Evolutionary conservation across 2,329 filamentous ascomycete species (phyloP).

Genomic region (Septoria petroselini): DNA sequence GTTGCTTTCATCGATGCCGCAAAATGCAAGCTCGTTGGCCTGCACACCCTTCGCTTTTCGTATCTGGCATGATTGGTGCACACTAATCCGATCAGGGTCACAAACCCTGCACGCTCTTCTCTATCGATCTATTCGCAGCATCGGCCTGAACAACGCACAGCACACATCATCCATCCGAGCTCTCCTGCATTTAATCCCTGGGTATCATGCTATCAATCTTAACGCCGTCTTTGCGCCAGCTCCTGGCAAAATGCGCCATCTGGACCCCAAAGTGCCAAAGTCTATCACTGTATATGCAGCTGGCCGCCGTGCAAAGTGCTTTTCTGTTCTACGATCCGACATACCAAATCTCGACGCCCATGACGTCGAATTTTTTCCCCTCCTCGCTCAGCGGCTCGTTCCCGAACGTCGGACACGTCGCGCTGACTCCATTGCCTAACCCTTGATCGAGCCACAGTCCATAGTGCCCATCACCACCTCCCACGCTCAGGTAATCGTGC

Average conservation of each 20-base stretch:
- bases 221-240: no score
- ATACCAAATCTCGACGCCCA: slow-evolving; percentile 92
- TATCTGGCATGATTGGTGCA: neutral
- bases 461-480: slow-evolving; percentile 82
- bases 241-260: no score
- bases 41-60: slow-evolving; percentile 5
- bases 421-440: slow-evolving; percentile 79
- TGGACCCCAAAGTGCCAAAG: no score
- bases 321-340: slow-evolving; percentile 55
- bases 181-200: no score
- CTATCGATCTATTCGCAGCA: no score
- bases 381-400: slow-evolving; percentile 93
- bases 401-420: slow-evolving; percentile 83
- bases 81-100: neutral
- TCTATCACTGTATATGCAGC: no score
- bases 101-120: no score
- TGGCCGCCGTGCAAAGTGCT: no score
- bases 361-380: slow-evolving; percentile 83
- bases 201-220: no score
- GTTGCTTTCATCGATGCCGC: no score
- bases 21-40: neutral
- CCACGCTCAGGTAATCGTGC: slow-evolving; percentile 76
- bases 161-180: no score
- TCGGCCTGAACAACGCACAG: no score
- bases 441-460: slow-evolving; percentile 89